Evolutionary conservation across 106 monocot genomes (phyloP), one percentile per base, ranked within the genome.

Genomic region (Posidonia australis): DNA sequence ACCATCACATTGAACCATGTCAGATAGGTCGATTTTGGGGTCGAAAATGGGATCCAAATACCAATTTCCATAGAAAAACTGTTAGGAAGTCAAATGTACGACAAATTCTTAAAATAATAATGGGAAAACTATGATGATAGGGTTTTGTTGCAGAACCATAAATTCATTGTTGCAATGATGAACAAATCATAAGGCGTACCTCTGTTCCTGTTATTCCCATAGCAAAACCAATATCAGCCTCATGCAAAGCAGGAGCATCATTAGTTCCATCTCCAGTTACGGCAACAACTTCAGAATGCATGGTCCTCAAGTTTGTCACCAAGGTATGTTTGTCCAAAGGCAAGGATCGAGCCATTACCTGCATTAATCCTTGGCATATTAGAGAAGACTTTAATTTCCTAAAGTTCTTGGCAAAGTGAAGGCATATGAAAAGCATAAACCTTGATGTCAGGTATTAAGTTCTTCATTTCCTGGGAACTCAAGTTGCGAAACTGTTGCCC

Each of bases 221-320:
- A 54, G 94, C 94, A 64, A 96, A 78, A 31, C 94, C 94, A 59
- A 90, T 96, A 70, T 96, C 94, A 12, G 90, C 79, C 69, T 96
- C 94, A 63, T 84, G 86, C 76, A 96, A 66, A 63, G 94, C 94
- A 46, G 94, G 94, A 62, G 94, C 94, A 77, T 96, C 94, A 67
- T 96, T 96, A 20, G 94, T 90, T 58, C 94, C 94, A 68, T 96
- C 94, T 54, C 94, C 94, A 16, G 94, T 96, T 61, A 96, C 90
- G 54, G 94, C 86, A 61, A 96, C 90, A 47, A 90, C 90, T 78
- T 96, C 82, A 51, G 75, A 66, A 66, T 77, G 70, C 77, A 87
- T 76, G 14, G 67, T 82, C 66, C 82, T 86, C 74, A 90, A 68
- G 62, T 87, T 82, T 46, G 65, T 80, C 20, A 96, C 94, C n/a